phyloP scores from a whole-genome alignment of 352 stramenopile genomes.

The Phytopythium mirpurense region DNA sequence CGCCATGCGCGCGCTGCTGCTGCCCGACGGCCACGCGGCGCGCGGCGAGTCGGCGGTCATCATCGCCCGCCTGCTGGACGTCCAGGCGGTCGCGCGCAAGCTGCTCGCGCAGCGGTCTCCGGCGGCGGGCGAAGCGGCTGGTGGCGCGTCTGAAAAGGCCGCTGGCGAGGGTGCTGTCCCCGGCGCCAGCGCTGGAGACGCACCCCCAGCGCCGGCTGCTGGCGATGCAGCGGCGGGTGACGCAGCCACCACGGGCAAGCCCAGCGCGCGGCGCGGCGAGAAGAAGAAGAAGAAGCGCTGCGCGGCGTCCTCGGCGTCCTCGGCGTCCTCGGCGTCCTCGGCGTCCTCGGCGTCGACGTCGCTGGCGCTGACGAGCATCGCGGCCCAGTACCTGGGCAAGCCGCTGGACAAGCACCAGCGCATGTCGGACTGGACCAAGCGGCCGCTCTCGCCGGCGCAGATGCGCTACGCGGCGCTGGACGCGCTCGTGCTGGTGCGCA shows the following conservation, averaged over 20 bases:
- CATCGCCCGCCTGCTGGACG: slow-evolving; percentile 47
- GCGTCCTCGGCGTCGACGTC: slow-evolving; percentile 16
- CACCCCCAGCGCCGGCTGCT: too few relatives aligned
- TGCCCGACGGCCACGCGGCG: slow-evolving; percentile 10
- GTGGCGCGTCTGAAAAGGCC: slow-evolving; percentile 2
- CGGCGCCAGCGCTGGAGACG: too few relatives aligned
- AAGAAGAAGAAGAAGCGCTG: too few relatives aligned
- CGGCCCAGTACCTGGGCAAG: slow-evolving; percentile 48
- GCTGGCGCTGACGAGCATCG: slow-evolving; percentile 44
- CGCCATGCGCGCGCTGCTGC: slow-evolving; percentile 43
- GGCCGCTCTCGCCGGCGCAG: slow-evolving; percentile 58
- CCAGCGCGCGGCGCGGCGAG: too few relatives aligned
- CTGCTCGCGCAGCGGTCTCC: slow-evolving; percentile 13
- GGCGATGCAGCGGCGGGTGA: too few relatives aligned
- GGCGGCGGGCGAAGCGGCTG: slow-evolving; percentile 4
- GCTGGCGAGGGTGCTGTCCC: not conserved
- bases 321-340: too few relatives aligned
- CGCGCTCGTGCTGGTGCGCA: slow-evolving; percentile 55
- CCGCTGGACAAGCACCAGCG: slow-evolving; percentile 65
- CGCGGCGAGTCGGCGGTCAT: slow-evolving; percentile 8
- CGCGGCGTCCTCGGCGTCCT: too few relatives aligned
- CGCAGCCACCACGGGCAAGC: too few relatives aligned
- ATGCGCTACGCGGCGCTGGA: slow-evolving; percentile 71
- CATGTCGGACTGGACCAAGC: slow-evolving; percentile 75
- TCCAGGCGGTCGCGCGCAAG: slow-evolving; percentile 44